Conservation (phyloP, 306 rosid genomes). For the Cucumis cinereus region DNA sequence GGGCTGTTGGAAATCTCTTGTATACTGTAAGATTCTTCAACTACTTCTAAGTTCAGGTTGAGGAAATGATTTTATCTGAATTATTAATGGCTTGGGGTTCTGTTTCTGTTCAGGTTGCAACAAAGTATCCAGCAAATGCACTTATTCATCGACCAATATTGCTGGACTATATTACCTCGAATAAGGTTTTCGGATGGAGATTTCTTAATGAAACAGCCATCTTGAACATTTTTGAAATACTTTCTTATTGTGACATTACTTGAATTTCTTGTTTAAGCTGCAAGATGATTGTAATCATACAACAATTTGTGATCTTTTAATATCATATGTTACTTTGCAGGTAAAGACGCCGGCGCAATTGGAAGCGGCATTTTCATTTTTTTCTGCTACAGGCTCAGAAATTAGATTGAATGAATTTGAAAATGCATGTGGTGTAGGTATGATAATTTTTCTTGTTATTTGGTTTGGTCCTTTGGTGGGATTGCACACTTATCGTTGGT, state of each 20-base stretch:
- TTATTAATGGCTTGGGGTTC: background rate
- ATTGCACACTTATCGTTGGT: background rate
- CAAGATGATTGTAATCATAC: background rate
- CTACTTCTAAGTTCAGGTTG: background rate
- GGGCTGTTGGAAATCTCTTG: constrained; percentile 69
- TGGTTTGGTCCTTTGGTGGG: background rate
- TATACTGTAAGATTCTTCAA: constrained; percentile 42
- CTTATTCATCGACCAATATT: constrained; percentile 62
- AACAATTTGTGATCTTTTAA: background rate
- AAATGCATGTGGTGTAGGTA: constrained; percentile 95
- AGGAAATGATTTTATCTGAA: background rate
- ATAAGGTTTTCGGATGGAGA: constrained; percentile 35
- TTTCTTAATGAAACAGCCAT: background rate
- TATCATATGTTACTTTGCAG: constrained; percentile 25
- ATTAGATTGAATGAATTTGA: constrained; percentile 50
- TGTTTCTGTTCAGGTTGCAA: constrained; percentile 56
- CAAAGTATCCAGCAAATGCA: constrained; percentile 79
- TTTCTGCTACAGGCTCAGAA: constrained; percentile 33
- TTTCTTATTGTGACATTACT: background rate
- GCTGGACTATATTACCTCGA: constrained; percentile 46
- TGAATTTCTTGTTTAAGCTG: background rate
- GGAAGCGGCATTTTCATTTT: constrained; percentile 69
- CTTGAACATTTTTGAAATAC: background rate
- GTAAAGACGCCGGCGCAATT: constrained; percentile 75
- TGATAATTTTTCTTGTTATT: constrained; percentile 5